Base-by-base conservation (phyloP, 352 stramenopile species). In the Phytophthora sansomeana region DNA sequence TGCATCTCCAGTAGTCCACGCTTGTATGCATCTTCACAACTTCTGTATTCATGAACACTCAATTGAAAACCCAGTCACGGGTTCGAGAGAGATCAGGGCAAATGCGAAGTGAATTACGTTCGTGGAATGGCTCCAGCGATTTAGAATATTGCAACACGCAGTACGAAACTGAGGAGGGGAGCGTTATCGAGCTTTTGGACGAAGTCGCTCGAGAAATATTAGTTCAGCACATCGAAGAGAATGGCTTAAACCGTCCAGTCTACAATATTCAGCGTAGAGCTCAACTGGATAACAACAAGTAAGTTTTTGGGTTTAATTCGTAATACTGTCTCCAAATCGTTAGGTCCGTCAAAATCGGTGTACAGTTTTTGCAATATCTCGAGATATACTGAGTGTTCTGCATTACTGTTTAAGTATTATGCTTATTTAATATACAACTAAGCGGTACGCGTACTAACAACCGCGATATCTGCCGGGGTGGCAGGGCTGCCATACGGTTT, bases 11-110 rank as follows among this genome's bases (percentile, higher is more conserved):
- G 24, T 58, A 7, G 38, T 58, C 26, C 35, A 58, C 24, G 26
- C n/a, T n/a, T 59, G 39, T 29, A 59, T 59, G 52, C 28, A 39
- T 16, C 13, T 59, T 6, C 39, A 50, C 16, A 59, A 51, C 35
- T 59, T 59, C 24, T 58, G 50, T 10, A 58, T 58, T 17, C 21
- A 47, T 9, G 35, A 58, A 48, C 36, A 35, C 28, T 6, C 44
- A 9, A 38, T 52, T 6, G 44, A 52, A 29, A 10, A 6, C 53
- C 38, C 11, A 16, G 33, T n/a, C 5, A n/a, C 11, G 11, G 6
- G 3, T 5, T 39, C 33, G n/a, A 39, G 33, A 39, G 33, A 10
- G 6, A 39, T 39, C 11, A 16, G 4, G 11, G 11, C 33, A 3
- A 39, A n/a, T 39, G 33, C 33, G 11, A 39, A 11, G 11, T 10